Evolutionary conservation across 2,329 filamentous ascomycete genomes (phyloP), one percentile per base, ranked within the genome.

Genomic region (Chaetomium olivaceum): DNA sequence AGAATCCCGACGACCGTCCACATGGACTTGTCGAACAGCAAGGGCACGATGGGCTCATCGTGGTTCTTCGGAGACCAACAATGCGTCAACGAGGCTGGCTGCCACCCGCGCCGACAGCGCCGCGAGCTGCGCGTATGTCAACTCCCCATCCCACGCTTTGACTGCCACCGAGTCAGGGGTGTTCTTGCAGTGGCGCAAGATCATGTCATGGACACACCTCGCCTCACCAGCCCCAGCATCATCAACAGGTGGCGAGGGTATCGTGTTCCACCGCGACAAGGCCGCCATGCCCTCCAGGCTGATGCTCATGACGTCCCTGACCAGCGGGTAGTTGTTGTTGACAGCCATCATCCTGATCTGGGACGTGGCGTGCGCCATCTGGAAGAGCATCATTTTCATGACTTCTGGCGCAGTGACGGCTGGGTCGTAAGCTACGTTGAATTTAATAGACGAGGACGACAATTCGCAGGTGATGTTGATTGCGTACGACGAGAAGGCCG

Each of bases 321-420:
- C 48, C 48, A 51, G 48, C 21, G 48, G 19, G 48, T 51, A 51
- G n/a, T 51, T 51, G 48, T 51, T 16, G 36, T 39, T 39, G 36
- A 21, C 21, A 51, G 48, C 48, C 48, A 51, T 51, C 48, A 51
- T 51, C 48, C 48, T 51, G 48, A 51, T 51, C 48, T 51, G 48
- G 48, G 48, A 51, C 48, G 48, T 51, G n/a, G 48, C 48, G 48
- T 51, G 48, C 48, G 48, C 48, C 7, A 51, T 25, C 48, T 51
- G 48, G 48, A 51, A 51, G 48, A 51, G 48, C 48, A 51, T 51
- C 48, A 51, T 51, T 27, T 51, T 51, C 48, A 51, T 51, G 48
- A 51, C 48, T 21, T 51, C 48, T 2, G 48, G 48, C n/a, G 48
- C 48, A 23, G 48, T 51, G 48, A 51, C 48, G 48, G 48, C 48